A percentile compares a stretch with the other conserved stretches of the same genome.
phyloP scores from a whole-genome alignment of 164 flowering plant genomes.

The Piper betle region DNA sequence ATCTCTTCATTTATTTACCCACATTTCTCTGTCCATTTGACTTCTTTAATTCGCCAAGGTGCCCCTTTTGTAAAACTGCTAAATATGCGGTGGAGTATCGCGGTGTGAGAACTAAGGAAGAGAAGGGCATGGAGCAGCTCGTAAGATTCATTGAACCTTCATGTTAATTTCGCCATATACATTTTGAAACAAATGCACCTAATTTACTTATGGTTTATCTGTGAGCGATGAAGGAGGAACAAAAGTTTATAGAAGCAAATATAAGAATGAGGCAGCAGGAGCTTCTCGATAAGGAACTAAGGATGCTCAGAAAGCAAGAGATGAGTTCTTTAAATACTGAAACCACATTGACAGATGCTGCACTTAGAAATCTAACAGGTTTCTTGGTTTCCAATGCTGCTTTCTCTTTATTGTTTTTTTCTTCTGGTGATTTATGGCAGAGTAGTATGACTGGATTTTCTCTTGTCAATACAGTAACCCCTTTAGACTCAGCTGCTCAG shows the following conservation, averaged over 20 bases:
- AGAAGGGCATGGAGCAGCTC: conserved; percentile 82
- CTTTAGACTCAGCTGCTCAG: no score
- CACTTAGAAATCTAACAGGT: conserved; percentile 17
- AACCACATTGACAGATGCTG: conserved; percentile 26
- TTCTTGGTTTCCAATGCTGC: conserved; percentile 25
- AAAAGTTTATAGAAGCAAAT: conserved; percentile 92
- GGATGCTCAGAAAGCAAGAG: conserved; percentile 48
- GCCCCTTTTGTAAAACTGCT: conserved; percentile 92
- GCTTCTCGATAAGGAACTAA: conserved; percentile 73
- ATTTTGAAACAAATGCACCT: not conserved
- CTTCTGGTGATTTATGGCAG: not conserved
- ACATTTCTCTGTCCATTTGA: not conserved
- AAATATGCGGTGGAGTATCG: conserved; percentile 95
- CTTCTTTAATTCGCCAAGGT: conserved; percentile 41
- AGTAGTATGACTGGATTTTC: not conserved
- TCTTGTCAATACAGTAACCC: no score
- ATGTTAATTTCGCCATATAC: no score
- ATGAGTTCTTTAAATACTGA: conserved; percentile 33
- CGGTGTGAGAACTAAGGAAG: conserved; percentile 83
- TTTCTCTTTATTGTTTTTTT: not conserved
- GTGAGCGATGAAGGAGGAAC: conserved; percentile 62
- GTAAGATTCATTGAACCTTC: conserved; percentile 31
- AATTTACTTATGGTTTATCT: no score
- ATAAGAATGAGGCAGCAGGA: conserved; percentile 86
- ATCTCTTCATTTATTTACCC: no score